Evolutionary conservation across 108 stramenopile species (phyloP).

Genomic region (Schizochytrium sp.): DNA sequence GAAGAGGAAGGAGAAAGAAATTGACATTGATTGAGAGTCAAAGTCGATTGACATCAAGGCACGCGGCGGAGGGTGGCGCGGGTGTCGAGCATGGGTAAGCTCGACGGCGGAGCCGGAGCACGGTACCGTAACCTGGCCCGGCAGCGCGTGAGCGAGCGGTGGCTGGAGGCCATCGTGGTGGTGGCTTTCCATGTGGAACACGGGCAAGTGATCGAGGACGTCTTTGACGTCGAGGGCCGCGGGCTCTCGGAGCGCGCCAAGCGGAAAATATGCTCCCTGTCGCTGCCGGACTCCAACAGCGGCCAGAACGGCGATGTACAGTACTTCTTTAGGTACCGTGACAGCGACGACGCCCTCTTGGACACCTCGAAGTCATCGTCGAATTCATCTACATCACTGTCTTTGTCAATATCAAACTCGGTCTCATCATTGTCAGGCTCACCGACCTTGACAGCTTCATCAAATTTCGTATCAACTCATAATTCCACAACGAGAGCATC

Average conservation of each 20-base stretch:
- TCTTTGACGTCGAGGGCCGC: background rate
- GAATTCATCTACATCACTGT: too few relatives aligned
- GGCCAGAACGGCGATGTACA: slow-evolving; percentile 58
- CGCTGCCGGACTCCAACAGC: slow-evolving; percentile 60
- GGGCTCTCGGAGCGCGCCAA: slow-evolving; percentile 50
- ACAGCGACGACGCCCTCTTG: slow-evolving; percentile 7
- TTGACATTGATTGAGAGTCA: too few relatives aligned
- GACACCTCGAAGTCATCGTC: background rate
- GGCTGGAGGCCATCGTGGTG: slow-evolving; percentile 59
- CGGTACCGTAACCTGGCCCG: background rate
- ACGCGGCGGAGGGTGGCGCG: background rate
- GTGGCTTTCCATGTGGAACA: slow-evolving; percentile 58
- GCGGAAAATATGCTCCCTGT: slow-evolving; percentile 58
- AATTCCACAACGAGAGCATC: too few relatives aligned
- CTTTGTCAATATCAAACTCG: too few relatives aligned
- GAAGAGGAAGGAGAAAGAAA: too few relatives aligned
- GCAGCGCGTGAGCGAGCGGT: slow-evolving; percentile 2
- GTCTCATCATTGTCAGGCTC: too few relatives aligned
- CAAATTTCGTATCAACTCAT: too few relatives aligned
- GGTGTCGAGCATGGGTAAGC: slow-evolving; percentile 26
- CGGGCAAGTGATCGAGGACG: slow-evolving; percentile 60
- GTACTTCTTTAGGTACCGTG: slow-evolving; percentile 45
- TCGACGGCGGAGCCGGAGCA: background rate
- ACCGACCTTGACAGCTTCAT: too few relatives aligned
- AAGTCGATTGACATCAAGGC: too few relatives aligned